These are phyloP conservation scores for Gnaphalium uliginosum DNA, from an alignment of 129 eudicot species.

Conservation along the genomic window DNA sequence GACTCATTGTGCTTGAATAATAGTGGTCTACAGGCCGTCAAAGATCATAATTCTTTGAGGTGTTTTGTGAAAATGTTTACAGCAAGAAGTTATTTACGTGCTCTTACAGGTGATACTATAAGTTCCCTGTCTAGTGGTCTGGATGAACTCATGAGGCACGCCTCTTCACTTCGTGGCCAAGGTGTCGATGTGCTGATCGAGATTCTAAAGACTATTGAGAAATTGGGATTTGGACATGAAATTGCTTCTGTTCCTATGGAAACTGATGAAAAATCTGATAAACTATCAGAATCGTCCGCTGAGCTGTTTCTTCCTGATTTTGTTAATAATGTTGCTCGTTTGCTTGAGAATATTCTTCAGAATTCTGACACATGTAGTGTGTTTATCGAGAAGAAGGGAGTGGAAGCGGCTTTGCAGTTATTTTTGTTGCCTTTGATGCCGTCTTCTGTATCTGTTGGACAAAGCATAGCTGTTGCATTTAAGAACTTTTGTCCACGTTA, in stretches of 20 bases:
- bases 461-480: conserved; percentile 57
- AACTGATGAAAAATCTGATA: conserved; percentile 45
- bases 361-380: conserved; percentile 71
- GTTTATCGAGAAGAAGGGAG: conserved; percentile 67
- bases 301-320: conserved; percentile 62
- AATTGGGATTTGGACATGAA: conserved; percentile 54
- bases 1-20: conserved; percentile 55
- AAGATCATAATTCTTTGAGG: neutral
- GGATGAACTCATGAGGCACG: neutral
- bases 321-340: conserved; percentile 61
- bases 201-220: conserved; percentile 49
- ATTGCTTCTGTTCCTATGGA: conserved; percentile 60
- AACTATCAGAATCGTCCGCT: conserved; percentile 37
- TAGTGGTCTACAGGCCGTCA: neutral
- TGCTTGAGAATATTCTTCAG: conserved; percentile 65
- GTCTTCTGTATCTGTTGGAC: conserved; percentile 63
- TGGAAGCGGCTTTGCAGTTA: conserved; percentile 60
- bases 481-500: conserved; percentile 62
- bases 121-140: neutral
- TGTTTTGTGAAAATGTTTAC: neutral
- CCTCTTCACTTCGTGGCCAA: neutral
- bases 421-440: conserved; percentile 57
- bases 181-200: conserved; percentile 77
- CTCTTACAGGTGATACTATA: neutral
- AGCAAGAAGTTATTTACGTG: neutral